Evolutionary conservation across 345 rosid species (phyloP).

Genomic region (Mangifera indica): DNA sequence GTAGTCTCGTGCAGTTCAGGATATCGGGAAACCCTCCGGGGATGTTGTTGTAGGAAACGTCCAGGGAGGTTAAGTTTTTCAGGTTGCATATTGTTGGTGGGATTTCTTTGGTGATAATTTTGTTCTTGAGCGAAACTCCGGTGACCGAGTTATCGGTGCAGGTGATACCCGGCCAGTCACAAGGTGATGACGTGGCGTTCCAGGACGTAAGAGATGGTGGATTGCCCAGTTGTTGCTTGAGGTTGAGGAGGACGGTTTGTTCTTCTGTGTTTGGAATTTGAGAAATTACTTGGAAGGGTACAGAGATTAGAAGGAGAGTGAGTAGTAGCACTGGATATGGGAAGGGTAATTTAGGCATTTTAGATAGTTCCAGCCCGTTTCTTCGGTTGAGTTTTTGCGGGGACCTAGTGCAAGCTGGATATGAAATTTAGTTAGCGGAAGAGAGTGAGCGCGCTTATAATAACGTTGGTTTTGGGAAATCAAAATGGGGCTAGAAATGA

Average conservation of each 20-base stretch:
- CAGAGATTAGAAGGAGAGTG: conserved; percentile 31
- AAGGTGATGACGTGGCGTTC: conserved; percentile 58
- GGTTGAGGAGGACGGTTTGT: conserved; percentile 42
- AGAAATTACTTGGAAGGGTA: conserved; percentile 46
- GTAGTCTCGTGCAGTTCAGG: conserved; percentile 61
- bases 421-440: conserved; percentile 17
- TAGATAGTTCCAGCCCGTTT: neutral
- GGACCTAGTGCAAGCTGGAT: neutral
- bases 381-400: neutral
- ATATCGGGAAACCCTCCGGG: conserved; percentile 59
- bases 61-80: neutral
- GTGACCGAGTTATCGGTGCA: conserved; percentile 52
- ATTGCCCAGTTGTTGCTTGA: conserved; percentile 55
- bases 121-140: conserved; percentile 28
- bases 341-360: conserved; percentile 40
- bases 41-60: conserved; percentile 45
- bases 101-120: conserved; percentile 41
- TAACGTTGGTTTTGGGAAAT: neutral
- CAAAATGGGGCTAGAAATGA: conserved; percentile 5
- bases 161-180: conserved; percentile 54
- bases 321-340: conserved; percentile 8
- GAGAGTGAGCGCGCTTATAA: neutral
- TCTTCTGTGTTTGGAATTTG: conserved; percentile 37
- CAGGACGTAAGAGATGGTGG: conserved; percentile 59
- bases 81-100: conserved; percentile 52